Percentiles rank a stretch among this genome's conserved stretches.
These are phyloP conservation scores for Paramecium tetraurelia DNA, from an alignment of 73 alveolate species.

Conservation along the genomic window DNA sequence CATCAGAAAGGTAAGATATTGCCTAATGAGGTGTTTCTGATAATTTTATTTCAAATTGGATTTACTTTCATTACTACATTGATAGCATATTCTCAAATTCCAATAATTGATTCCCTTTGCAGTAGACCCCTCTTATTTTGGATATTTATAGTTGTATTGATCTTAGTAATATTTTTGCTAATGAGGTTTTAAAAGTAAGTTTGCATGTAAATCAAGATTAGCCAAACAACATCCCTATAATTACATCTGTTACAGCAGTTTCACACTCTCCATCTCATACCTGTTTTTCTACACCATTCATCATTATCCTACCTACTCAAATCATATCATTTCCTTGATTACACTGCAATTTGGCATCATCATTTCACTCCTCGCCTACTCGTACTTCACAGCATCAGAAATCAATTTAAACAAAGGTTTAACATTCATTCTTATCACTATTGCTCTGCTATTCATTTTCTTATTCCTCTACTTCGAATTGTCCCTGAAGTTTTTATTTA, in stretches of 20 bases:
- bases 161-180: background rate
- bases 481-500: background rate
- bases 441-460: background rate
- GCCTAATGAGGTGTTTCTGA: background rate
- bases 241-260: background rate
- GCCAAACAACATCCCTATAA: slow-evolving; percentile 1
- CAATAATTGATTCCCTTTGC: background rate
- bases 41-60: background rate
- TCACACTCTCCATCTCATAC: background rate
- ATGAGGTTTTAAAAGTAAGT: background rate
- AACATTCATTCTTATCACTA: background rate
- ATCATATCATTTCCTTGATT: background rate
- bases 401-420: background rate
- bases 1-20: slow-evolving; percentile 2
- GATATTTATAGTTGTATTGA: background rate
- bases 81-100: background rate
- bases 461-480: background rate
- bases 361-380: background rate
- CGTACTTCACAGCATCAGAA: background rate
- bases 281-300: background rate
- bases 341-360: background rate
- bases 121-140: background rate
- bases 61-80: background rate
- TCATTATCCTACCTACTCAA: background rate
- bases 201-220: background rate